These are phyloP conservation scores for Didymella lethalis DNA, from an alignment of 2,329 filamentous ascomycete genomes.

Conservation along the genomic window DNA sequence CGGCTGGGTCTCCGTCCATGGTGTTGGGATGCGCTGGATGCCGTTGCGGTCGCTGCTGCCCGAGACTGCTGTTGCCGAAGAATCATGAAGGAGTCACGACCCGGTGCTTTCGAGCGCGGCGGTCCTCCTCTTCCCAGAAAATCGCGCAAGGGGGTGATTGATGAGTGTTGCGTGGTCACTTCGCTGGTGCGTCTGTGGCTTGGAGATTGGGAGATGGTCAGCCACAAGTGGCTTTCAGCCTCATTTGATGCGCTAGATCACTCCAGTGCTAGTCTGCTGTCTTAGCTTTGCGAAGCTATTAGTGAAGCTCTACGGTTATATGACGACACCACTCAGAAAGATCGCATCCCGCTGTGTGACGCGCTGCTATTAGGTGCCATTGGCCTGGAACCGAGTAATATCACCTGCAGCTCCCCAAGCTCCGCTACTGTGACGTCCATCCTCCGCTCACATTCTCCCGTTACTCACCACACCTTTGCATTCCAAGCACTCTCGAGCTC, in stretches of 20 bases:
- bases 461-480: conserved; percentile 8
- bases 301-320: conserved; percentile 13
- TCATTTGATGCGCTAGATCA: background rate
- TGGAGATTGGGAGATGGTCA: background rate
- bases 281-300: conserved; percentile 10
- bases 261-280: background rate
- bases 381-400: conserved; percentile 12
- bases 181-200: conserved; percentile 5
- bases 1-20: conserved; percentile 78
- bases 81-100: conserved; percentile 28
- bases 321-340: conserved; percentile 20
- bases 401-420: conserved; percentile 10
- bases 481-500: conserved; percentile 1
- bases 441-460: conserved; percentile 11
- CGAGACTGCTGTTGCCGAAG: conserved; percentile 27
- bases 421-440: conserved; percentile 9
- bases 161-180: conserved; percentile 42
- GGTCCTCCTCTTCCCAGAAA: conserved; percentile 11
- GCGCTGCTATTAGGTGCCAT: conserved; percentile 9
- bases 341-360: conserved; percentile 14
- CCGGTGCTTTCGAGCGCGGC: background rate
- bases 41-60: conserved; percentile 34
- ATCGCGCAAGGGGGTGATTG: conserved; percentile 30
- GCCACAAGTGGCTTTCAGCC: conserved; percentile 9
- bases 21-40: conserved; percentile 31